phyloP scores from a whole-genome alignment of 192 early-diverging fungal genomes.

The Umbelopsis sp. region DNA sequence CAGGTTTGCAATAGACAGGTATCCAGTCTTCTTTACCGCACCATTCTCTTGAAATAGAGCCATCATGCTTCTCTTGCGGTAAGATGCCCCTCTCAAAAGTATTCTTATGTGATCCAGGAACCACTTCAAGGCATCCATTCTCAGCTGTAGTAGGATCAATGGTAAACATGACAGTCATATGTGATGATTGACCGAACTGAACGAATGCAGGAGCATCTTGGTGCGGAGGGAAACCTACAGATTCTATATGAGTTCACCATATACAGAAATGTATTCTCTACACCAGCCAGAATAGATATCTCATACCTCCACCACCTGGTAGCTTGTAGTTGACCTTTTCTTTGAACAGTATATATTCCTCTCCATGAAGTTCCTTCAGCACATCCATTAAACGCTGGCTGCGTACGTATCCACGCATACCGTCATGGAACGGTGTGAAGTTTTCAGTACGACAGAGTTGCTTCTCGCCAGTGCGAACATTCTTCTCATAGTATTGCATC shows the following conservation, averaged over 20 bases:
- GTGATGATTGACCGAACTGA: conserved; percentile 55
- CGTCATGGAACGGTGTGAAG: conserved; percentile 57
- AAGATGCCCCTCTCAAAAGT: conserved; percentile 38
- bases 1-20: conserved; percentile 55
- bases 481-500: conserved; percentile 68
- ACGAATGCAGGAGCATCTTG: conserved; percentile 66
- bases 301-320: conserved; percentile 52
- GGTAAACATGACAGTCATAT: conserved; percentile 60
- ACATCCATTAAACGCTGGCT: conserved; percentile 47
- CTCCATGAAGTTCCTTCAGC: conserved; percentile 52
- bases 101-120: conserved; percentile 52
- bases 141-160: conserved; percentile 54
- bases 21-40: conserved; percentile 50
- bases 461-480: conserved; percentile 42
- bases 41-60: conserved; percentile 53
- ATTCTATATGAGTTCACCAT: neutral
- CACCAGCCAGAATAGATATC: neutral
- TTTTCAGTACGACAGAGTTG: conserved; percentile 64
- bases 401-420: conserved; percentile 48
- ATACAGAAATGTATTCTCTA: neutral
- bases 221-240: conserved; percentile 54
- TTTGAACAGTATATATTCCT: conserved; percentile 61
- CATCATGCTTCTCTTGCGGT: conserved; percentile 42
- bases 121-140: conserved; percentile 62
- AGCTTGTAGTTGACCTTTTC: conserved; percentile 67